Evolutionary conservation across 257 asterid species (phyloP).

Genomic region (Thymus quinquecostatus): DNA sequence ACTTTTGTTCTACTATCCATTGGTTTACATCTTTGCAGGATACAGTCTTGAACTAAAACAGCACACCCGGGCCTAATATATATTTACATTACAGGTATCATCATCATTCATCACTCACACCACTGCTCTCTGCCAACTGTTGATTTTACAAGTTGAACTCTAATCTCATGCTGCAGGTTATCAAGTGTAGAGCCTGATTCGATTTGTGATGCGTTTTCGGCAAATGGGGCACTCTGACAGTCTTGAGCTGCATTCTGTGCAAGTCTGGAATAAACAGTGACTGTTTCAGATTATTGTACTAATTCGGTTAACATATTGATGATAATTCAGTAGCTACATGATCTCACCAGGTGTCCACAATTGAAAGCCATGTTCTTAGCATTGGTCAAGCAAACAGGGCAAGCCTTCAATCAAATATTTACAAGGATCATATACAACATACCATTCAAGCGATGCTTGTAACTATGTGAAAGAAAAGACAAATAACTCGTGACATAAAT

Average conservation of each 20-base stretch:
- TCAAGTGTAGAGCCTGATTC: conserved; percentile 66
- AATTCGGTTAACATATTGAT: background rate
- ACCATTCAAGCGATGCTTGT: background rate
- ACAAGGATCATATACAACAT: background rate
- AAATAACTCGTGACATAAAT: background rate
- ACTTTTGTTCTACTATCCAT: background rate
- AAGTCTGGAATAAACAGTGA: conserved; percentile 56
- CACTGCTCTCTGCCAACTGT: too few relatives aligned
- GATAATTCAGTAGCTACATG: background rate
- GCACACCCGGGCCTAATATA: background rate
- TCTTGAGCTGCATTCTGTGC: conserved; percentile 69
- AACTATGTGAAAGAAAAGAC: background rate
- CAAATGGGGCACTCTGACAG: conserved; percentile 77
- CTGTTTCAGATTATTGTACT: conserved; percentile 14
- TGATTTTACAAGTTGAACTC: background rate
- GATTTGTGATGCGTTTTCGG: conserved; percentile 66
- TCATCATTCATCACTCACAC: too few relatives aligned
- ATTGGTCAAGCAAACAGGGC: conserved; percentile 71
- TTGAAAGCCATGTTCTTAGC: conserved; percentile 69
- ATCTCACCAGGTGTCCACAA: conserved; percentile 80
- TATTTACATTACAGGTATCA: conserved; percentile 22
- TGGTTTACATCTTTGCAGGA: background rate
- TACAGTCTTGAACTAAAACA: conserved; percentile 3
- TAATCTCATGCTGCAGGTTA: conserved; percentile 1
- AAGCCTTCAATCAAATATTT: conserved; percentile 45